Conservation (phyloP, 805 yeast species). For the Lachancea quebecensis region DNA sequence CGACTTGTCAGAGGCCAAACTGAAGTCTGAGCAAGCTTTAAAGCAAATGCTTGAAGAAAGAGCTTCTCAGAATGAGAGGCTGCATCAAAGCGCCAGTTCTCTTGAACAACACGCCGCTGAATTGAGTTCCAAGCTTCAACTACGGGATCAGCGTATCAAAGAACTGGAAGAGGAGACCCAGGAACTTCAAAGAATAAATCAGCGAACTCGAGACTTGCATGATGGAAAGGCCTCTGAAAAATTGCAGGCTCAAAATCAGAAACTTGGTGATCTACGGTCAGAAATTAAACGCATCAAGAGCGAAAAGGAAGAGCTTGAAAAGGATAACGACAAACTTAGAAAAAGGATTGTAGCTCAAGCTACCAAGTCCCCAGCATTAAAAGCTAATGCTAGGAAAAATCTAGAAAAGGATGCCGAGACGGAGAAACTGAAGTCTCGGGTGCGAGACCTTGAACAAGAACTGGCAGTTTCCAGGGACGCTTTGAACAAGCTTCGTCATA, state of each 20-base stretch:
- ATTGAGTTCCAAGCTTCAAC: not conserved
- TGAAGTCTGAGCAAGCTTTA: no score
- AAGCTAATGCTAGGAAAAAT: not conserved
- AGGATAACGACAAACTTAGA: conserved; percentile 10
- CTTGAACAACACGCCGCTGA: no score
- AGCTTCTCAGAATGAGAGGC: no score
- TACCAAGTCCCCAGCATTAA: conserved; percentile 5
- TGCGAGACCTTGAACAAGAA: conserved; percentile 41
- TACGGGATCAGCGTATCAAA: not conserved
- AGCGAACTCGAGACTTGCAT: not conserved
- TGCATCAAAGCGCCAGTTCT: no score
- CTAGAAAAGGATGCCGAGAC: conserved; percentile 6
- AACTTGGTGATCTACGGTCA: not conserved
- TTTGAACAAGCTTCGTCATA: conserved; percentile 2
- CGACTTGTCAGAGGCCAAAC: no score
- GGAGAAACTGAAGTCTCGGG: conserved; percentile 15
- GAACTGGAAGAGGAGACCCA: not conserved
- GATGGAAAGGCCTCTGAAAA: not conserved
- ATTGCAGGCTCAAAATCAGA: not conserved
- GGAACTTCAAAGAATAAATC: not conserved
- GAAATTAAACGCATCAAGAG: conserved; percentile 6
- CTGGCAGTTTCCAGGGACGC: conserved; percentile 38
- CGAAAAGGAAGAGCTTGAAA: conserved; percentile 6
- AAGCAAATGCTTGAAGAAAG: no score
- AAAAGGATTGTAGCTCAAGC: conserved; percentile 5